These are phyloP conservation scores for Ophiostoma novo-ulmi DNA, from an alignment of 2,329 filamentous ascomycete genomes.

Conservation along the genomic window DNA sequence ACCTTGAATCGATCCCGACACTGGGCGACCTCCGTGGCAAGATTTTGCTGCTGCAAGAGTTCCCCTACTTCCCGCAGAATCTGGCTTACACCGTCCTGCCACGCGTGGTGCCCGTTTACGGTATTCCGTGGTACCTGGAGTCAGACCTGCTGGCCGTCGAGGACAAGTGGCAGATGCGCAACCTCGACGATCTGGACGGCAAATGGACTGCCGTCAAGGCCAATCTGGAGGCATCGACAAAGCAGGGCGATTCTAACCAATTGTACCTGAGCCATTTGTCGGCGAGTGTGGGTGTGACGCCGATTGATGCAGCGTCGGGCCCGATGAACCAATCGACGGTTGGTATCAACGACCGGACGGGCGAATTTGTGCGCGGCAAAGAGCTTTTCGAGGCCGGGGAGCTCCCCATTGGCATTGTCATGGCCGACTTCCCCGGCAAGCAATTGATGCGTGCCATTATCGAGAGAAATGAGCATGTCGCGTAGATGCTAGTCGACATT, in stretches of 20 bases:
- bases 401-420: constrained; percentile 41
- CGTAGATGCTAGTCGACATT: neutral
- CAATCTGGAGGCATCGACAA: constrained; percentile 38
- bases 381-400: neutral
- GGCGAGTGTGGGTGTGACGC: constrained; percentile 45
- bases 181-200: constrained; percentile 40
- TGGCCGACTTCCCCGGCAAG: constrained; percentile 46
- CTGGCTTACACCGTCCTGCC: constrained; percentile 16
- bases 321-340: constrained; percentile 38
- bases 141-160: constrained; percentile 43
- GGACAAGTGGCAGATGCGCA: constrained; percentile 44
- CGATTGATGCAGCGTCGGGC: constrained; percentile 47
- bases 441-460: constrained; percentile 41
- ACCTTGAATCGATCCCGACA: constrained; percentile 35
- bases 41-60: constrained; percentile 47
- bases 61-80: constrained; percentile 31
- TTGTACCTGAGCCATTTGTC: constrained; percentile 46
- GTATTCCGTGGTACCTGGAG: constrained; percentile 40
- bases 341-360: constrained; percentile 49
- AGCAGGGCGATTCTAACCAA: constrained; percentile 17
- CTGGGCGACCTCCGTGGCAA: constrained; percentile 44
- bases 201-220: constrained; percentile 44
- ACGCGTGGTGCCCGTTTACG: constrained; percentile 33
- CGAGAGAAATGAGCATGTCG: constrained; percentile 36
- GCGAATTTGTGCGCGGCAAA: constrained; percentile 34